Evolutionary conservation across 176 grass and related monocot species (phyloP).

Genomic region (Alopecurus myosuroides): DNA sequence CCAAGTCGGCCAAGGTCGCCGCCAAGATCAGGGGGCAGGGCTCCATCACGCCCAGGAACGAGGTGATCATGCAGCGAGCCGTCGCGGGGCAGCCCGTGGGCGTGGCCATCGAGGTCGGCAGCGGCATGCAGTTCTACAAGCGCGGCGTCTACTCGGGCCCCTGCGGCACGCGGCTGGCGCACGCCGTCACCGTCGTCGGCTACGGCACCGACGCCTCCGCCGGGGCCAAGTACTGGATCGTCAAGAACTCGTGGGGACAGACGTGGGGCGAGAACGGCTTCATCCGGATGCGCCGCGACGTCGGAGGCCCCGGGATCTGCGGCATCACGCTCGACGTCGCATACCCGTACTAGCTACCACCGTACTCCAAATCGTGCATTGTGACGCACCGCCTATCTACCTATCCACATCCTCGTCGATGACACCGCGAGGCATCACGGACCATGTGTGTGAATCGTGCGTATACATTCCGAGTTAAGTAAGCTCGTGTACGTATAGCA

Average conservation of each 20-base stretch:
- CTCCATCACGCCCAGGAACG: not conserved
- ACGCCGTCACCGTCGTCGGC: slow-evolving; percentile 44
- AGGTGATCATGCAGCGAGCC: not conserved
- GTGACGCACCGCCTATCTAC: no score
- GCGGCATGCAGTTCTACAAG: slow-evolving; percentile 32
- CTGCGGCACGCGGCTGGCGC: slow-evolving; percentile 34
- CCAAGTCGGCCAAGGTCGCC: not conserved
- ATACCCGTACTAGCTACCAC: not conserved
- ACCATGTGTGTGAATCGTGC: not conserved
- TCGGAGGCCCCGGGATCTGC: not conserved
- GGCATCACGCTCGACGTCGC: slow-evolving; percentile 28
- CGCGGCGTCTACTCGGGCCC: slow-evolving; percentile 38
- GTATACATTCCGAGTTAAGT: no score
- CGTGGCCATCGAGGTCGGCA: slow-evolving; percentile 33
- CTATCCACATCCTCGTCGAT: no score
- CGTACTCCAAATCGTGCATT: not conserved
- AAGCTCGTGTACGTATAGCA: no score
- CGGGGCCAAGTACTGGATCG: slow-evolving; percentile 33
- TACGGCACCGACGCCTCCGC: slow-evolving; percentile 22
- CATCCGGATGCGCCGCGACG: slow-evolving; percentile 14
- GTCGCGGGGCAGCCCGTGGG: slow-evolving; percentile 40
- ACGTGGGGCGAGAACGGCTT: slow-evolving; percentile 24
- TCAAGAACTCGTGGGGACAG: slow-evolving; percentile 38
- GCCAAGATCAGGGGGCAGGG: not conserved
- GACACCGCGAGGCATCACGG: no score